Evolutionary conservation across 2,329 filamentous ascomycete genomes (phyloP).

Genomic region (Tolypocladium amazonense): DNA sequence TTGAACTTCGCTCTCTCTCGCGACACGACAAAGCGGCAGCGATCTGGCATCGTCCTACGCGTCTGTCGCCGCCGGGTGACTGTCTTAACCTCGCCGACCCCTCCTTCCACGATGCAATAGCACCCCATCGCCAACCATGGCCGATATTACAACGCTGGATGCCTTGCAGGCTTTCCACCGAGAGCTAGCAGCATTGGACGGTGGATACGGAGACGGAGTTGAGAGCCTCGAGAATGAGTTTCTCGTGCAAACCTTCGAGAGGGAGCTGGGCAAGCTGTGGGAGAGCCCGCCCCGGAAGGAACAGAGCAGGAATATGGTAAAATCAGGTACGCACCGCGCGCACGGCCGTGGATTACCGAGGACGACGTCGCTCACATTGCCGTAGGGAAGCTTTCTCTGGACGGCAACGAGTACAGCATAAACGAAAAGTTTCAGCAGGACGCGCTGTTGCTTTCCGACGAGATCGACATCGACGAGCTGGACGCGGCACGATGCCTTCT

Average conservation of each 20-base stretch:
- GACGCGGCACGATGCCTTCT: slow-evolving; percentile 70
- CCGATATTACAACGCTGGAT: slow-evolving; percentile 61
- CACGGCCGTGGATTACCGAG: background rate
- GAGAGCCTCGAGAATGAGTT: slow-evolving; percentile 63
- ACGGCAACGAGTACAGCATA: slow-evolving; percentile 64
- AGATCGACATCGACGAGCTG: slow-evolving; percentile 81
- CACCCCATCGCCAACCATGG: slow-evolving; percentile 43
- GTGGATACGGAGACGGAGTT: slow-evolving; percentile 49
- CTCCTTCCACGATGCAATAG: slow-evolving; percentile 34
- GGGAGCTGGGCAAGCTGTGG: slow-evolving; percentile 61
- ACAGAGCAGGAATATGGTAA: slow-evolving; percentile 60
- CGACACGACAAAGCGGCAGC: slow-evolving; percentile 8
- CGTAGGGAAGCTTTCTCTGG: slow-evolving; percentile 64
- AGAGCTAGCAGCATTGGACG: slow-evolving; percentile 68
- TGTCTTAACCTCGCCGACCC: background rate
- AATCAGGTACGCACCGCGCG: slow-evolving; percentile 43
- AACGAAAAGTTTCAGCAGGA: slow-evolving; percentile 84
- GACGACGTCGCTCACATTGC: slow-evolving; percentile 4
- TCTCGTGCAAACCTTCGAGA: slow-evolving; percentile 58
- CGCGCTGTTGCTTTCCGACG: slow-evolving; percentile 72
- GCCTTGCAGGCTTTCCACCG: slow-evolving; percentile 76
- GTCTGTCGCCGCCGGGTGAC: background rate
- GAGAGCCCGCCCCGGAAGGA: slow-evolving; percentile 67
- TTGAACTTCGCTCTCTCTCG: slow-evolving; percentile 6
- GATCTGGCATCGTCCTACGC: background rate